Conservation (phyloP, 192 early-diverging fungal species). For the Coemansia sp. region DNA sequence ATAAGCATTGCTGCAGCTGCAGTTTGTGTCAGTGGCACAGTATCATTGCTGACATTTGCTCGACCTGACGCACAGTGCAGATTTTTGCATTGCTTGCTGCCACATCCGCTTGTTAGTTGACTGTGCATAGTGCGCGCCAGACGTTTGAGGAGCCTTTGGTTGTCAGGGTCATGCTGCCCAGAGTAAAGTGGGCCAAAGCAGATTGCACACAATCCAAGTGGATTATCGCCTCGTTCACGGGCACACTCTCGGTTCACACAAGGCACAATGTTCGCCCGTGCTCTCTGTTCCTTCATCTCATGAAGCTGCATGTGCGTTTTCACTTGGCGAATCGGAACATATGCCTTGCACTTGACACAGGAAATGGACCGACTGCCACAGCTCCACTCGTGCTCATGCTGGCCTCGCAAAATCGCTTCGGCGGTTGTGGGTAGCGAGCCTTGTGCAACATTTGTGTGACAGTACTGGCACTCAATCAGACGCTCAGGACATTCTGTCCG, state of each 20-base stretch:
- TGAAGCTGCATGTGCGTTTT: constrained; percentile 72
- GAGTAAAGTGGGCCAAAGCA: constrained; percentile 87
- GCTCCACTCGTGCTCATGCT: constrained; percentile 75
- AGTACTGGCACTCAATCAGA: constrained; percentile 82
- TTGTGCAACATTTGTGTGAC: constrained; percentile 69
- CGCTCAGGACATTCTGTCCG: constrained; percentile 67
- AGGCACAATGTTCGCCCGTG: constrained; percentile 60
- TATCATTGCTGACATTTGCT: neutral
- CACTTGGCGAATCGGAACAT: constrained; percentile 79
- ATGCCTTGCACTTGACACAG: constrained; percentile 73
- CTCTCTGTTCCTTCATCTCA: constrained; percentile 50
- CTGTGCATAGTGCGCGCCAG: constrained; percentile 68
- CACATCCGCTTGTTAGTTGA: constrained; percentile 81
- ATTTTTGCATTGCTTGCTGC: constrained; percentile 67
- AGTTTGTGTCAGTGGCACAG: constrained; percentile 12
- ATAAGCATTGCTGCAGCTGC: constrained; percentile 33
- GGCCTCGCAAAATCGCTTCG: constrained; percentile 64
- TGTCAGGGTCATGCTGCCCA: constrained; percentile 70
- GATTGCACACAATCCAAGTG: constrained; percentile 64
- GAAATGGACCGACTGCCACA: constrained; percentile 84
- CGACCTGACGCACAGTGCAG: constrained; percentile 45
- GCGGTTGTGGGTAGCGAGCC: constrained; percentile 56
- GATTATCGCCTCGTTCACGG: constrained; percentile 57
- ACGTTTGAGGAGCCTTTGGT: constrained; percentile 72
- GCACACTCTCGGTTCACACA: constrained; percentile 78